Evolutionary conservation across 2,329 filamentous ascomycete genomes (phyloP), one percentile per base, ranked within the genome.

Genomic region (Rhynchosporium agropyri): DNA sequence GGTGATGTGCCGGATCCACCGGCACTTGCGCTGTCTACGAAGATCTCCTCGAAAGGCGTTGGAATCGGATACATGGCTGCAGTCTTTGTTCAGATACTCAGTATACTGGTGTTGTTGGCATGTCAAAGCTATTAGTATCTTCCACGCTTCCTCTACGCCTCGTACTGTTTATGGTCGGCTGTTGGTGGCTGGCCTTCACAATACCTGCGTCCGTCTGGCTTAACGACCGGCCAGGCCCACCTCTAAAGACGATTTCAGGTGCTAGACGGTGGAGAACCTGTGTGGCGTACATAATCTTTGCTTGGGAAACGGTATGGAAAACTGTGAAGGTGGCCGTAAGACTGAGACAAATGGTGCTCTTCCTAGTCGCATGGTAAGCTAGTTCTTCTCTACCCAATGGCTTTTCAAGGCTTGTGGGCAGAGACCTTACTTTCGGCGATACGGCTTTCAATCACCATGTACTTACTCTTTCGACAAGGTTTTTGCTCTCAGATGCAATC

Each of bases 151-250:
- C 92, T 0, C 87, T 97, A 50, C 87, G 93, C 3, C 81, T 98
- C 4, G 94, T 95, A 0, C 83, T 99, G 9, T 91, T 96, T 75
- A 78, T 93, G 63, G 88, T 98, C 59, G 95, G 95, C 36, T 76
- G 86, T 29, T 99, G 95, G 95, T 99, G 95, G 95, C 86, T 93
- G 48, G 63, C 89, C 36, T 98, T 98, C 75, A 96, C 91, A 4
- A 86, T 98, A 60, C 95, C 95, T 0, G 87, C 92, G 0, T 91
- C 91, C 2, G 76, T 95, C 69, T 97, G 92, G 89, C 81, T 99
- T 38, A 87, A 93, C 49, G 87, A 92, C 3, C 86, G 95, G 54
- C 95, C 95, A 1, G 95, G 95, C 0, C 95, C 95, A 33, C 92
- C 93, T 0, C 77, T 97, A 7, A 80, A 82, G 43, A 50, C 64